Evolutionary conservation across 2,329 filamentous ascomycete species (phyloP).

Genomic region (Colletotrichum acutatum): DNA sequence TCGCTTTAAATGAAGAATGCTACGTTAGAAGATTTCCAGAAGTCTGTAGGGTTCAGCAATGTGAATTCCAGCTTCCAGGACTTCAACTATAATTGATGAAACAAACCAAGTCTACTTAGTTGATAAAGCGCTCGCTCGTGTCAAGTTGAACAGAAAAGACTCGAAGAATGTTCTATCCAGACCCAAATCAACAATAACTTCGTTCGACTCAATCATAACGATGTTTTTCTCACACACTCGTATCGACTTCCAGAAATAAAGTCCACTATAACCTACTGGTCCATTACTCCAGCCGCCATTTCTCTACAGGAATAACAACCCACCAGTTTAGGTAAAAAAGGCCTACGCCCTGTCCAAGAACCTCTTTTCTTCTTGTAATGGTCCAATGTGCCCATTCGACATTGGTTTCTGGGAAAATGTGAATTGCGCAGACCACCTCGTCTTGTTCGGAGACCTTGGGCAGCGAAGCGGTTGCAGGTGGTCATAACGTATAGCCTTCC

Average conservation of each 20-base stretch:
- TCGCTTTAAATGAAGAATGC: constrained; percentile 42
- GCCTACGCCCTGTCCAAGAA: constrained; percentile 48
- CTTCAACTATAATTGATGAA: constrained; percentile 36
- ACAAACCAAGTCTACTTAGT: neutral
- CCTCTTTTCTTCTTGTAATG: constrained; percentile 44
- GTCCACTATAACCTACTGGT: constrained; percentile 47
- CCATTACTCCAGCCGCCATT: constrained; percentile 43
- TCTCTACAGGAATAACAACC: constrained; percentile 48
- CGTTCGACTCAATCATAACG: constrained; percentile 52
- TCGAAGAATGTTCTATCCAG: neutral
- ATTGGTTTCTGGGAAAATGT: constrained; percentile 44
- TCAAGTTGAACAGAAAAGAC: neutral
- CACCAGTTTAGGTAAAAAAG: constrained; percentile 49
- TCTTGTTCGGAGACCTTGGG: constrained; percentile 50
- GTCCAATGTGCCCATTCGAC: constrained; percentile 48
- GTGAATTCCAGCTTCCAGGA: constrained; percentile 40
- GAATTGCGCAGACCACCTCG: constrained; percentile 45
- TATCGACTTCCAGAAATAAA: constrained; percentile 51
- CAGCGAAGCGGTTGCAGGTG: constrained; percentile 49
- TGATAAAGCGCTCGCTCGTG: neutral
- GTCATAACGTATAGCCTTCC: constrained; percentile 54
- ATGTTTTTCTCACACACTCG: constrained; percentile 51
- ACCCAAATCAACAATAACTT: constrained; percentile 53
- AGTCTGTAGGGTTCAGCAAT: constrained; percentile 40
- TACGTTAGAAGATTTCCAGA: constrained; percentile 44